Evolutionary conservation across 108 stramenopile species (phyloP), one percentile per base, ranked within the genome.

Genomic region (Skeletonema tropicum): DNA sequence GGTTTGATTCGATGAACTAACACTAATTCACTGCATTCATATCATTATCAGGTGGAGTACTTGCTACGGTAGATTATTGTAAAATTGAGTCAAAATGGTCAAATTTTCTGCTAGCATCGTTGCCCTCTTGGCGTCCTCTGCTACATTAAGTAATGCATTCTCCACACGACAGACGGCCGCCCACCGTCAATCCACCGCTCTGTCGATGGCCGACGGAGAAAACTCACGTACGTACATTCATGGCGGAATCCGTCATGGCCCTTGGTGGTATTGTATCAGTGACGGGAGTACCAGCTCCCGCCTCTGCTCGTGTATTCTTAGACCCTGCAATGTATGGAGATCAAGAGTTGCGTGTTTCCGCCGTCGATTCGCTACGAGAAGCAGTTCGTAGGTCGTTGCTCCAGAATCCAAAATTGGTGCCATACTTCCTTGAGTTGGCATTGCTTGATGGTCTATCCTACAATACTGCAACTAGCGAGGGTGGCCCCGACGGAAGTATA

Each of bases 241-340:
- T 84, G 70, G 12, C 75, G 49, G 63, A 72, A 19, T 46, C 76
- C 32, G 19, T 19, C 45, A 41, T 64, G 12, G 25, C 70, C 64
- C 39, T 75, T 33, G 49, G 59, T 38, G 64, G 74, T 41, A 10
- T 68, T 33, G 49, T 66, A 26, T 57, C 65, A 57, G 30, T 45
- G 21, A 74, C 69, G 33, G 35, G 32, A 46, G 36, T 39, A 2
- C 61, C 86, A 8, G 14, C 71, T 26, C 76, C 89, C 38, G 92
- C 92, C 11, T 83, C 81, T 1, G 94, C 94, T 8, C 76, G 82
- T 35, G 89, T 95, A 63, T 95, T 85, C 67, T 89, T 95, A 61
- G 94, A 95, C 83, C 94, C 94, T 15, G 94, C 92, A 39, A 90
- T 92, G 89, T 95, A 95, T 66, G 94, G 94, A 31, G 94, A 95